Evolutionary conservation across 371 early-diverging fungal species (phyloP), one percentile per base, ranked within the genome.

Genomic region (Mucor irregularis): DNA sequence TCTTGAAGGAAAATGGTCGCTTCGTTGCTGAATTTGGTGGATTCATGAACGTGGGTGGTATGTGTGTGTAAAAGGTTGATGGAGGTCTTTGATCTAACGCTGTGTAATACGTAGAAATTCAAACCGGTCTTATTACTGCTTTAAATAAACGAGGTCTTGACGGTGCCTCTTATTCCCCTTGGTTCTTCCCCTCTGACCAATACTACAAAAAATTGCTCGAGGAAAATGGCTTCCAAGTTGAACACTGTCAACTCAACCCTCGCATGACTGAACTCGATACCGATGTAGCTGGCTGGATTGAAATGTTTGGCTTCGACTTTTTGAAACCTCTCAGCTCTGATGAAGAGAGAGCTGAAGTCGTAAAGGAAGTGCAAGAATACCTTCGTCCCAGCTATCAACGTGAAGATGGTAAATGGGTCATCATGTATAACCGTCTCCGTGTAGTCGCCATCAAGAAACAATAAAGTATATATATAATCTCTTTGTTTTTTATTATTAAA

Each of bases 21-120:
- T 79, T 88, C 52, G 85, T 86, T 14, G 84, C 77, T 25, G 90
- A 89, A 60, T 61, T 80, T 40, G 86, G 86, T n/a, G 84, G 85
- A 11, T 73, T 67, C 24, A 61, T 79, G 63, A 87, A 87, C 40
- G 48, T 24, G 45, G 78, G 68, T 46, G 71, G 74, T 68, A 59
- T 28, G 19, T 9, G n/a, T n/a, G 5, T 14, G 24, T 25, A 40
- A 26, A 26, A 39, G 16, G 19, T 0, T 30, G 29, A 31, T 25
- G 35, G 10, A 11, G 13, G 13, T 14, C 10, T 19, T 19, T 3
- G 10, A 9, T 2, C 29, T 38, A 25, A 19, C 7, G 44, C 4
- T 30, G 5, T 24, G 9, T 19, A 42, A 42, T 8, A 13, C n/a
- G 31, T 28, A 64, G 84, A 68, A 28, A 50, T 89, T 24, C 83